phyloP scores from a whole-genome alignment of 176 grass and related monocot genomes.

The Carex kokanica region DNA sequence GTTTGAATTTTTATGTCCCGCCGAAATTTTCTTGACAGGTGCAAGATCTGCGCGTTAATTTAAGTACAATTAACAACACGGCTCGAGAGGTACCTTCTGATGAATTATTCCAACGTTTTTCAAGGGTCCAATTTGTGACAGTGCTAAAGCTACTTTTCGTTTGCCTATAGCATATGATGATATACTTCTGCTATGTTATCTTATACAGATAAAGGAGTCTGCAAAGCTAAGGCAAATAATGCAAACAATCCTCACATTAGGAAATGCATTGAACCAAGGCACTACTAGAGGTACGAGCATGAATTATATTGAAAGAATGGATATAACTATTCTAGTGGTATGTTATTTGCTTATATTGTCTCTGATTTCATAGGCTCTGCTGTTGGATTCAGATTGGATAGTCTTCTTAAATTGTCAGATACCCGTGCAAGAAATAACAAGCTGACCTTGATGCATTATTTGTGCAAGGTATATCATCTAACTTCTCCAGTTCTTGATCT shows the following conservation, averaged over 20 bases:
- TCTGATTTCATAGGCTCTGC: conserved; percentile 65
- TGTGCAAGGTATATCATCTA: conserved; percentile 76
- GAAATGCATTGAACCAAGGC: conserved; percentile 95
- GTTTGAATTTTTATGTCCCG: conserved; percentile 15
- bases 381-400: conserved; percentile 94
- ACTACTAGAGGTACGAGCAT: conserved; percentile 53
- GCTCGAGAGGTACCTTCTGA: conserved; percentile 63
- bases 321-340: conserved; percentile 6
- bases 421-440: conserved; percentile 95
- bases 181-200: conserved; percentile 21
- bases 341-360: conserved; percentile 25
- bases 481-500: background rate
- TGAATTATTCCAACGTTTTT: background rate
- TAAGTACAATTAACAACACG: conserved; percentile 84
- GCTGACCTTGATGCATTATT: conserved; percentile 99
- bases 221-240: conserved; percentile 88
- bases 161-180: conserved; percentile 7
- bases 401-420: conserved; percentile 94
- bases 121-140: background rate
- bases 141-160: background rate
- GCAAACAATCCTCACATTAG: conserved; percentile 96
- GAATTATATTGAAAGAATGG: conserved; percentile 1
- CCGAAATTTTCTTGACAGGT: conserved; percentile 44
- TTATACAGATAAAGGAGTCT: conserved; percentile 60
- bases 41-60: conserved; percentile 59